These are phyloP conservation scores for Vigna nakashimae DNA, from an alignment of 306 rosid species.

Conservation along the genomic window DNA sequence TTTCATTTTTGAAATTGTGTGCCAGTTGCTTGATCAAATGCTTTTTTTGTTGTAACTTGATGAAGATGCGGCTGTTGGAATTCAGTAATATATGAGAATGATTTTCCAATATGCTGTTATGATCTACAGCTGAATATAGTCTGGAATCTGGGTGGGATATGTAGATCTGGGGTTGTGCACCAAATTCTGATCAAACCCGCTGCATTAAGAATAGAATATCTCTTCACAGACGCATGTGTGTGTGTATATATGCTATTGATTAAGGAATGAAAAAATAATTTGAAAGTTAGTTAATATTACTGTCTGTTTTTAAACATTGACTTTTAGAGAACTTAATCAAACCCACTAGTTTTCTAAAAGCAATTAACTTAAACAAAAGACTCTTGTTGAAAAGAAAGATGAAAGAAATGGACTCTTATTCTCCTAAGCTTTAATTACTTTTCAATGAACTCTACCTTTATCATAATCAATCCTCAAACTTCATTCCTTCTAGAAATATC, in stretches of 20 bases:
- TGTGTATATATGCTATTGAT: background rate
- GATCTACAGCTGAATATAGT: slow-evolving; percentile 13
- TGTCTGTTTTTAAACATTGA: background rate
- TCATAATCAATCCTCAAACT: background rate
- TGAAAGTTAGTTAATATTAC: background rate
- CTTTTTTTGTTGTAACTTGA: slow-evolving; percentile 42
- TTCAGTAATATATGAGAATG: slow-evolving; percentile 2
- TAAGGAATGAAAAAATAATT: background rate
- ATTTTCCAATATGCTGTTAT: background rate
- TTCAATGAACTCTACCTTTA: background rate
- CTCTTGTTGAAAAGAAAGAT: background rate
- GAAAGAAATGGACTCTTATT: background rate
- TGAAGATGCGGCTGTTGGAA: slow-evolving; percentile 35
- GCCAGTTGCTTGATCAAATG: slow-evolving; percentile 29
- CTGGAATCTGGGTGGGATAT: background rate
- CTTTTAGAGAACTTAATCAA: background rate
- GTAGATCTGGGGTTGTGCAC: background rate
- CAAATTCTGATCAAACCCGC: background rate
- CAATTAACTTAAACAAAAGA: background rate
- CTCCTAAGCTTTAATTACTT: background rate
- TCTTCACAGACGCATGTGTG: background rate
- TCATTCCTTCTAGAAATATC: background rate
- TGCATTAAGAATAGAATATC: slow-evolving; percentile 4
- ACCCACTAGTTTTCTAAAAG: background rate
- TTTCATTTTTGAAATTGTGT: slow-evolving; percentile 22